A percentile compares a stretch with the other conserved stretches of the same genome.
phyloP scores from a whole-genome alignment of 2,329 filamentous ascomycete genomes.

The Aureobasidium pullulans region DNA sequence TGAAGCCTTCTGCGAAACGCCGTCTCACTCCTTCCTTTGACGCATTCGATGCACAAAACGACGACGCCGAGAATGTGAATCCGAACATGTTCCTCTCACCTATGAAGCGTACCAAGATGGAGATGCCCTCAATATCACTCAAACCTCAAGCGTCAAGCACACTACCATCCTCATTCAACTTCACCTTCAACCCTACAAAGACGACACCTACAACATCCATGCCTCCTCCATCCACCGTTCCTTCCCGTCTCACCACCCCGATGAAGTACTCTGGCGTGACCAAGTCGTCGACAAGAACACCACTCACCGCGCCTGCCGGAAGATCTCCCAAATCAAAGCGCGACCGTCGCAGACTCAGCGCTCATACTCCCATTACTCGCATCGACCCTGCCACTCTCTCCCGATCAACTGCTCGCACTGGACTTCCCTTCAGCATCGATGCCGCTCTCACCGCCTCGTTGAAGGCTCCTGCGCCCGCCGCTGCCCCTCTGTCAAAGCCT shows the following conservation, averaged over 20 bases:
- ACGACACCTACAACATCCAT: conserved; percentile 28
- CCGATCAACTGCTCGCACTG: conserved; percentile 35
- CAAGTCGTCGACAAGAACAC: conserved; percentile 37
- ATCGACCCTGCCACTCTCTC: conserved; percentile 62
- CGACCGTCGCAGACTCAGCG: conserved; percentile 60
- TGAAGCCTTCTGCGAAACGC: conserved; percentile 38
- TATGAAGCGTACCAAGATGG: conserved; percentile 46
- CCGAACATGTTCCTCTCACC: conserved; percentile 45
- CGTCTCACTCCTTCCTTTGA: conserved; percentile 37
- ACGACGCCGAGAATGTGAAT: conserved; percentile 53
- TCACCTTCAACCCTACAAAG: conserved; percentile 19
- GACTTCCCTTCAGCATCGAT: conserved; percentile 72
- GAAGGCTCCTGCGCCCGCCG: conserved; percentile 39
- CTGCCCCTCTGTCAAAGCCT: conserved; percentile 28
- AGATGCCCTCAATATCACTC: conserved; percentile 23
- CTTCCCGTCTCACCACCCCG: conserved; percentile 28
- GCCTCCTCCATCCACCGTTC: conserved; percentile 28
- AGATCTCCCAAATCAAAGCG: conserved; percentile 71
- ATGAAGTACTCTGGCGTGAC: conserved; percentile 30
- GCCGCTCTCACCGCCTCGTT: conserved; percentile 74
- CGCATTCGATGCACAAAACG: conserved; percentile 24
- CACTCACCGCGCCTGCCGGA: conserved; percentile 59
- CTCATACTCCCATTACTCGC: conserved; percentile 51
- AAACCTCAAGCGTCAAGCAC: conserved; percentile 34
- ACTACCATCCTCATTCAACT: conserved; percentile 24